Evolutionary conservation across 1,284 basidiomycete species (phyloP).

Genomic region (Sanghuangporus baumii): DNA sequence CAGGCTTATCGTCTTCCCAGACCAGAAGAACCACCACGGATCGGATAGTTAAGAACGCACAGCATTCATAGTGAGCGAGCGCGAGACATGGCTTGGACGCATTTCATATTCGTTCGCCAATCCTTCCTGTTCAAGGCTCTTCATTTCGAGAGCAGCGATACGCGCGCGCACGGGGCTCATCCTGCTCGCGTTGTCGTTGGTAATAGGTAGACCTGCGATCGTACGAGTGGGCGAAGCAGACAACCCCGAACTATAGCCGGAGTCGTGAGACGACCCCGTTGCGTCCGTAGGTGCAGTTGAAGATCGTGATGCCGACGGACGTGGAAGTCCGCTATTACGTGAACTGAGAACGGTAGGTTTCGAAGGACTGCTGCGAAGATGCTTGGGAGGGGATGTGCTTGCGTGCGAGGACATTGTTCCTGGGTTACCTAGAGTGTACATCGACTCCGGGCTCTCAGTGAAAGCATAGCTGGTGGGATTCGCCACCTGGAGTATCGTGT

Average conservation of each 20-base stretch:
- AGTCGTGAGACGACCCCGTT: not conserved
- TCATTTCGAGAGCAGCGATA: conserved; percentile 6
- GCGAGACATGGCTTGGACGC: not conserved
- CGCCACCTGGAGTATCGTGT: not conserved
- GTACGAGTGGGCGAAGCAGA: not conserved
- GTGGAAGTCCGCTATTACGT: not conserved
- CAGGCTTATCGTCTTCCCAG: no score
- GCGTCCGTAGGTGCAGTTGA: not conserved
- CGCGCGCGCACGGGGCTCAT: not conserved
- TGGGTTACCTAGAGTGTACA: not conserved
- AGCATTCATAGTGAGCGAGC: not conserved
- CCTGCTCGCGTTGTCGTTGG: not conserved
- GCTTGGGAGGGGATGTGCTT: not conserved
- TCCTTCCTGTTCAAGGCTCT: not conserved
- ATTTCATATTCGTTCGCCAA: not conserved
- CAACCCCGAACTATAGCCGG: not conserved
- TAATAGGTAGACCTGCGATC: not conserved
- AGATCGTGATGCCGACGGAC: not conserved
- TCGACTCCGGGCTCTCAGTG: not conserved
- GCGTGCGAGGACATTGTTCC: not conserved
- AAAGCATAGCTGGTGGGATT: not conserved
- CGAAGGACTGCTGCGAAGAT: not conserved
- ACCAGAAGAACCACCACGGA: no score
- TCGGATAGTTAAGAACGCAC: not conserved
- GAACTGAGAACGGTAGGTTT: not conserved